phyloP scores from a whole-genome alignment of 805 yeast species.

The Phaffomyces thermotolerans region DNA sequence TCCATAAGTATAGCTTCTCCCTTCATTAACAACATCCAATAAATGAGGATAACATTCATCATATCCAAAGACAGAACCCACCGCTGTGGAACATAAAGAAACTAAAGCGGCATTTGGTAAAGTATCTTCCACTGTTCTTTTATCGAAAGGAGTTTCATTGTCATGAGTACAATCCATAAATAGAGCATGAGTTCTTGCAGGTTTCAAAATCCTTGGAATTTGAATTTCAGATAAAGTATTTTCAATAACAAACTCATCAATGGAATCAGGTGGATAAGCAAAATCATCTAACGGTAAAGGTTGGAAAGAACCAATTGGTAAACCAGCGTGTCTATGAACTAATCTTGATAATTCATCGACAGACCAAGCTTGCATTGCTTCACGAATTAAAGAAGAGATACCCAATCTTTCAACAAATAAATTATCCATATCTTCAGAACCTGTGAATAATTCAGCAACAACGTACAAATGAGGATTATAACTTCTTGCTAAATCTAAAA shows the following conservation, averaged over 20 bases:
- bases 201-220: slow-evolving; percentile 56
- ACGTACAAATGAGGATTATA: slow-evolving; percentile 83
- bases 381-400: slow-evolving; percentile 82
- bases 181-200: slow-evolving; percentile 83
- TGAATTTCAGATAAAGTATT: slow-evolving; percentile 50
- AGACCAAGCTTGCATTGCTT: slow-evolving; percentile 95
- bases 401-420: slow-evolving; percentile 88
- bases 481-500: slow-evolving; percentile 80
- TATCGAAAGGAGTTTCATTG: slow-evolving; percentile 82
- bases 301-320: slow-evolving; percentile 87
- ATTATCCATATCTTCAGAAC: slow-evolving; percentile 86
- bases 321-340: slow-evolving; percentile 89
- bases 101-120: slow-evolving; percentile 93
- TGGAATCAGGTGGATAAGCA: slow-evolving; percentile 51
- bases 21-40: slow-evolving; percentile 74
- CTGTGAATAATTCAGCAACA: slow-evolving; percentile 91
- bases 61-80: slow-evolving; percentile 90
- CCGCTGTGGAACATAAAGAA: slow-evolving; percentile 85
- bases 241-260: slow-evolving; percentile 15
- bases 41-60: slow-evolving; percentile 86
- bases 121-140: slow-evolving; percentile 90
- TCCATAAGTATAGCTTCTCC: slow-evolving; percentile 47
- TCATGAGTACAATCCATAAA: slow-evolving; percentile 98
- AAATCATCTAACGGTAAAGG: slow-evolving; percentile 73
- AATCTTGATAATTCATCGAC: slow-evolving; percentile 79